These are phyloP conservation scores for Lycium ferocissimum DNA, from an alignment of 257 asterid genomes.

Conservation along the genomic window DNA sequence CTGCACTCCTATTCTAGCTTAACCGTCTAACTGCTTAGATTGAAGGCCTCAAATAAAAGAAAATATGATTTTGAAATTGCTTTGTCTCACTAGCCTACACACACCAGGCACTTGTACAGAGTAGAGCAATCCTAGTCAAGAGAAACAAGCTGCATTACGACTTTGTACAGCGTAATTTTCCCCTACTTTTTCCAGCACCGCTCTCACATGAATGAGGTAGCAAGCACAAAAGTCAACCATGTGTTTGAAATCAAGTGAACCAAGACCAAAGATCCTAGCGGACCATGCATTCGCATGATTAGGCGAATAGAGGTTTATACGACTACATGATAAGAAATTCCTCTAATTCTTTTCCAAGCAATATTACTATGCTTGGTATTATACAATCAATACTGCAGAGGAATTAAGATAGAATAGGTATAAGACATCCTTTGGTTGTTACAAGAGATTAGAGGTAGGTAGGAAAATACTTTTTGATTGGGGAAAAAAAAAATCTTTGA, in stretches of 20 bases:
- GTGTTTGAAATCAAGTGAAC: background rate
- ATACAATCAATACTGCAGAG: slow-evolving; percentile 2
- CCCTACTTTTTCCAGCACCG: background rate
- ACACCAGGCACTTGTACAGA: background rate
- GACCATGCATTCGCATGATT: slow-evolving; percentile 9
- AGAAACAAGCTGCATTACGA: background rate
- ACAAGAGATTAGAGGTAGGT: background rate
- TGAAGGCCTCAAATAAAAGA: background rate
- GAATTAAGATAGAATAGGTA: background rate
- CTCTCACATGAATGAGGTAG: background rate
- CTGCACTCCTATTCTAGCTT: background rate
- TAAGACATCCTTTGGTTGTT: background rate
- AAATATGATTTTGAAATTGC: slow-evolving; percentile 5
- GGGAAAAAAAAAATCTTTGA: background rate
- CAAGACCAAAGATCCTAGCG: background rate
- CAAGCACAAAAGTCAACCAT: slow-evolving; percentile 2
- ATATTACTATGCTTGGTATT: background rate
- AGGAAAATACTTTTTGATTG: background rate
- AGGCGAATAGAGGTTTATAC: background rate
- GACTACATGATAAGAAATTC: background rate
- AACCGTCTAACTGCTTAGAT: background rate
- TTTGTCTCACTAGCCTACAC: slow-evolving; percentile 8
- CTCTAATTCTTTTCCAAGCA: slow-evolving; percentile 21
- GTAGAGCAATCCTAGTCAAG: background rate
- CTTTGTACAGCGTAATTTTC: background rate